A percentile compares a stretch with the other conserved stretches of the same genome.
phyloP scores from a whole-genome alignment of 140 eudicot genomes.

The Stevia rebaudiana region DNA sequence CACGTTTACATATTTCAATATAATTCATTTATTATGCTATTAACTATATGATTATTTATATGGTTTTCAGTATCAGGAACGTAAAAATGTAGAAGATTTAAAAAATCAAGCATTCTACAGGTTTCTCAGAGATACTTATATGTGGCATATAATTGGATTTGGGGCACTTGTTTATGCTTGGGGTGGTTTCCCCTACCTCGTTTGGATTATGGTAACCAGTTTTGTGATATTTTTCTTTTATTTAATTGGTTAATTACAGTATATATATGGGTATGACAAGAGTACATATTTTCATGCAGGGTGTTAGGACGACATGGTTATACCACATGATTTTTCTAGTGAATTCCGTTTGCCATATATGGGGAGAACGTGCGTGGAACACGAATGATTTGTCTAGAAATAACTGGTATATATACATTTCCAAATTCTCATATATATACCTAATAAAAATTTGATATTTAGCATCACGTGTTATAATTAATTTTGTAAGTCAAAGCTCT shows the following conservation, averaged over 20 bases:
- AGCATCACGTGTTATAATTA: no score
- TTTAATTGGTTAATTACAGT: background rate
- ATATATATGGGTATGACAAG: background rate
- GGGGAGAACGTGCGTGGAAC: slow-evolving; percentile 80
- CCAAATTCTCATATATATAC: no score
- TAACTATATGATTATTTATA: background rate
- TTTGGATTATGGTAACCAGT: slow-evolving; percentile 60
- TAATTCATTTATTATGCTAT: background rate
- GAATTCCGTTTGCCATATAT: slow-evolving; percentile 84
- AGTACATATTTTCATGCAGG: slow-evolving; percentile 29
- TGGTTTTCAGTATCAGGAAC: slow-evolving; percentile 48
- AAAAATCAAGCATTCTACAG: slow-evolving; percentile 58
- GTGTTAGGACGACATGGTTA: slow-evolving; percentile 55
- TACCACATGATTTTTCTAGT: slow-evolving; percentile 67
- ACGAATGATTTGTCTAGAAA: slow-evolving; percentile 62
- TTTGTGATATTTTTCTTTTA: background rate
- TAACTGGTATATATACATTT: slow-evolving; percentile 52
- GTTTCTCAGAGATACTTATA: slow-evolving; percentile 46
- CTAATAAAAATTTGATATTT: no score
- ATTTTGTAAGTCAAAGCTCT: no score
- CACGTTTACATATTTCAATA: background rate
- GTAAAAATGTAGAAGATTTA: slow-evolving; percentile 48
- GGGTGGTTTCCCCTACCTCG: slow-evolving; percentile 71
- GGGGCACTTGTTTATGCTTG: slow-evolving; percentile 48
- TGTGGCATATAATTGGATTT: slow-evolving; percentile 49